Evolutionary conservation across 768 basidiomycete species (phyloP).

Genomic region (Sistotremastrum niveocremeum): DNA sequence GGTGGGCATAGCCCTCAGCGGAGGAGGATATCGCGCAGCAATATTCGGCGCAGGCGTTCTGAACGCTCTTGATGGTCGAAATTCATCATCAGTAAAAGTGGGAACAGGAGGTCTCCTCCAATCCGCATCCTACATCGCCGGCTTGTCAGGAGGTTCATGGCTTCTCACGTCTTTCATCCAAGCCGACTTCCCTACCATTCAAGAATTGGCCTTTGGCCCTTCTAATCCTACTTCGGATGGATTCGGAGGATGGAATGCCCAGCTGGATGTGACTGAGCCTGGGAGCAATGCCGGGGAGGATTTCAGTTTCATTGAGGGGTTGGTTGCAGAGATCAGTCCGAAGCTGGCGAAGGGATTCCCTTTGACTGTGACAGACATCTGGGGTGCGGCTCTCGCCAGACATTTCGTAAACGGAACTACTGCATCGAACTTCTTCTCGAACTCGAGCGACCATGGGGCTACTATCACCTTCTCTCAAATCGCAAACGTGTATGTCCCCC

Average conservation of each 20-base stretch:
- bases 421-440: slow-evolving; percentile 15
- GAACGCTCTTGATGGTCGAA: slow-evolving; percentile 36
- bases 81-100: slow-evolving; percentile 23
- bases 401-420: slow-evolving; percentile 29
- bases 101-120: slow-evolving; percentile 42
- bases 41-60: slow-evolving; percentile 39
- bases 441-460: slow-evolving; percentile 19
- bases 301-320: slow-evolving; percentile 6
- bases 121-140: slow-evolving; percentile 36
- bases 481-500: slow-evolving; percentile 18
- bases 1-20: slow-evolving; percentile 38
- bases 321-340: slow-evolving; percentile 17
- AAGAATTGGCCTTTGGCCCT: slow-evolving; percentile 24
- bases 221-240: neutral
- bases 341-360: slow-evolving; percentile 18
- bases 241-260: slow-evolving; percentile 20
- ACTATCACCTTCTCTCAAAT: slow-evolving; percentile 23
- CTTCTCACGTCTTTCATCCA: slow-evolving; percentile 26
- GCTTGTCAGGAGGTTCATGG: slow-evolving; percentile 34
- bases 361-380: slow-evolving; percentile 19
- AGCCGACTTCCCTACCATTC: slow-evolving; percentile 26
- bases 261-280: slow-evolving; percentile 11
- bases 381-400: slow-evolving; percentile 16
- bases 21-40: slow-evolving; percentile 45
- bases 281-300: slow-evolving; percentile 10